Conservation (phyloP, 495 filamentous ascomycete genomes). For the Hypoxylon subgilvum region DNA sequence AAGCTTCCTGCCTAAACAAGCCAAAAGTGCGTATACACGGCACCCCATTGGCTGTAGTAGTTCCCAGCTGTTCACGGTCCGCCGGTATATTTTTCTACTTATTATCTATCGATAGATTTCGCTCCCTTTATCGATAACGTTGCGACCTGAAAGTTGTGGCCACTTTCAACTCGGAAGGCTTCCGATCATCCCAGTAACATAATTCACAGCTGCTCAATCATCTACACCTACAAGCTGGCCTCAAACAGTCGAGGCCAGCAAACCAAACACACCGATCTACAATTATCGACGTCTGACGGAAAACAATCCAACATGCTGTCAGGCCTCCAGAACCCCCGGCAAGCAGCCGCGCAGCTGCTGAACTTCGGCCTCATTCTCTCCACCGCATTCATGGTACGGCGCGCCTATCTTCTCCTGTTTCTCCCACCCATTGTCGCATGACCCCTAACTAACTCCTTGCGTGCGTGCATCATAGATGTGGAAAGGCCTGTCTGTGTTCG, state of each 20-base stretch:
- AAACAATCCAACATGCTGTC: conserved; percentile 69
- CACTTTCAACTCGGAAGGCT: conserved; percentile 23
- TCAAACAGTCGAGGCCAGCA: conserved; percentile 36
- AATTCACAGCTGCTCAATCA: conserved; percentile 4
- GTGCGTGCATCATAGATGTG: conserved; percentile 63
- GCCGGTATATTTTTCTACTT: no score
- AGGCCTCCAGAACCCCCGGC: conserved; percentile 74
- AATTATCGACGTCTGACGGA: not conserved
- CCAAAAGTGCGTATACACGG: not conserved
- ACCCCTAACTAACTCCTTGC: conserved; percentile 3
- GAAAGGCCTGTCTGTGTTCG: conserved; percentile 88
- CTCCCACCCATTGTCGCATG: not conserved
- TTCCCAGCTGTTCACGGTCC: conserved; percentile 2
- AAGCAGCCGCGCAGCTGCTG: conserved; percentile 84
- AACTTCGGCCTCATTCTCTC: conserved; percentile 95
- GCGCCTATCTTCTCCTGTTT: not conserved
- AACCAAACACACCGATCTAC: not conserved
- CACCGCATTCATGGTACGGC: conserved; percentile 83
- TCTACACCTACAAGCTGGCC: conserved; percentile 34
- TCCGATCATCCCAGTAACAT: conserved; percentile 1
- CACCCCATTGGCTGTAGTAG: conserved; percentile 6
- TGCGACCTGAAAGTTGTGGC: conserved; percentile 19
- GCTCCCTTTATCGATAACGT: conserved; percentile 31
- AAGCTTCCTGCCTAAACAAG: conserved; percentile 35
- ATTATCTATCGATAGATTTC: no score